These are phyloP conservation scores for Thielaviopsis populi DNA, from an alignment of 2,329 filamentous ascomycete species.

Conservation along the genomic window DNA sequence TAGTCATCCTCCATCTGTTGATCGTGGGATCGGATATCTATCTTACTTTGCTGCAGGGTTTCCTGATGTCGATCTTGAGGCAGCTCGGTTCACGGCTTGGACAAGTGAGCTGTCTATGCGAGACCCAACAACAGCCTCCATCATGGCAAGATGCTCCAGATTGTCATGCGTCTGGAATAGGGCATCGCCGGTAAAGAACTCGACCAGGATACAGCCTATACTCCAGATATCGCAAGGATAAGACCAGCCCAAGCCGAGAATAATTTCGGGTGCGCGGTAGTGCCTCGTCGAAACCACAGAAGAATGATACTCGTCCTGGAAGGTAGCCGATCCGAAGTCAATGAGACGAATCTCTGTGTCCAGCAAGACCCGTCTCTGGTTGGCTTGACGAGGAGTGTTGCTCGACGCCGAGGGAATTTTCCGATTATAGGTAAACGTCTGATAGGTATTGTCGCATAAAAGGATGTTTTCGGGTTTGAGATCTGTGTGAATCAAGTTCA, in stretches of 20 bases:
- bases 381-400: conserved; percentile 44
- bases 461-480: conserved; percentile 58
- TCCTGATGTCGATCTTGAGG: conserved; percentile 36
- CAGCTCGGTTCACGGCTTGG: conserved; percentile 40
- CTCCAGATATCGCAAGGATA: conserved; percentile 62
- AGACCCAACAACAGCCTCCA: conserved; percentile 50
- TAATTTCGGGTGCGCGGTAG: conserved; percentile 56
- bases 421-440: conserved; percentile 56
- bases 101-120: conserved; percentile 46
- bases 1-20: not conserved
- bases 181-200: conserved; percentile 57
- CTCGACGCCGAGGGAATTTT: conserved; percentile 53
- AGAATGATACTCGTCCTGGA: conserved; percentile 58
- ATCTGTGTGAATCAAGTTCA: conserved; percentile 91
- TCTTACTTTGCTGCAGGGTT: conserved; percentile 51
- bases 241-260: conserved; percentile 55
- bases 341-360: conserved; percentile 57
- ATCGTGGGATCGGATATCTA: conserved; percentile 20
- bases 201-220: conserved; percentile 56
- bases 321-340: conserved; percentile 57
- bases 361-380: conserved; percentile 47
- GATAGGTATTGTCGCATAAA: conserved; percentile 48
- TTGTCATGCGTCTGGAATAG: conserved; percentile 61
- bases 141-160: conserved; percentile 60
- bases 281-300: conserved; percentile 57